Evolutionary conservation across 257 asterid genomes (phyloP).

Genomic region (Lavandula angustifolia): DNA sequence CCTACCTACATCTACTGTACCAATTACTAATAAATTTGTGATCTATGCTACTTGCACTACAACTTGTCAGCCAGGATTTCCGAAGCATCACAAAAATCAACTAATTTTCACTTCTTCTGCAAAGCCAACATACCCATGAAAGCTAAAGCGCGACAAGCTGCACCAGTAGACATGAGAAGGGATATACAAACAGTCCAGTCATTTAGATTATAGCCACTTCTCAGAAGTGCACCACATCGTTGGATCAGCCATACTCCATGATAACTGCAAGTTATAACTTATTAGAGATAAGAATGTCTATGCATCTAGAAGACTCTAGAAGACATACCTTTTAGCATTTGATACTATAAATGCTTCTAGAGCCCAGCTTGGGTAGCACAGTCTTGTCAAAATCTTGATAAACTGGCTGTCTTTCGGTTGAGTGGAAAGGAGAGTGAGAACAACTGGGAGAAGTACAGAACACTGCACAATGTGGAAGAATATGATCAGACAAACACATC

Average conservation of each 20-base stretch:
- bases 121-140: constrained; percentile 54
- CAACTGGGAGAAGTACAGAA: constrained; percentile 89
- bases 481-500: constrained; percentile 7
- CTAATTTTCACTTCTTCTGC: constrained; percentile 43
- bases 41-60: too few species aligned
- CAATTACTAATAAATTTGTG: too few species aligned
- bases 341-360: constrained; percentile 86
- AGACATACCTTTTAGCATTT: constrained; percentile 68
- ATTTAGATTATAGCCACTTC: constrained; percentile 46
- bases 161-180: constrained; percentile 48
- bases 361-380: constrained; percentile 89
- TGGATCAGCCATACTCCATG: constrained; percentile 65
- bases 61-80: too few species aligned
- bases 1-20: too few species aligned
- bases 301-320: background rate
- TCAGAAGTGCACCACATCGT: constrained; percentile 55
- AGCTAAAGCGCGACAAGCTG: constrained; percentile 52
- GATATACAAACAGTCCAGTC: constrained; percentile 48
- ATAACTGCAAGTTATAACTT: constrained; percentile 40
- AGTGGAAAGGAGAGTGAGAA: constrained; percentile 86
- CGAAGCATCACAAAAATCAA: too few species aligned
- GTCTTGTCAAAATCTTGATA: constrained; percentile 46
- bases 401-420: constrained; percentile 56
- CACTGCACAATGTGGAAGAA: constrained; percentile 54
- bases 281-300: background rate